Evolutionary conservation across 108 stramenopile species (phyloP).

Genomic region (Mayamaea pseudoterrestris): DNA sequence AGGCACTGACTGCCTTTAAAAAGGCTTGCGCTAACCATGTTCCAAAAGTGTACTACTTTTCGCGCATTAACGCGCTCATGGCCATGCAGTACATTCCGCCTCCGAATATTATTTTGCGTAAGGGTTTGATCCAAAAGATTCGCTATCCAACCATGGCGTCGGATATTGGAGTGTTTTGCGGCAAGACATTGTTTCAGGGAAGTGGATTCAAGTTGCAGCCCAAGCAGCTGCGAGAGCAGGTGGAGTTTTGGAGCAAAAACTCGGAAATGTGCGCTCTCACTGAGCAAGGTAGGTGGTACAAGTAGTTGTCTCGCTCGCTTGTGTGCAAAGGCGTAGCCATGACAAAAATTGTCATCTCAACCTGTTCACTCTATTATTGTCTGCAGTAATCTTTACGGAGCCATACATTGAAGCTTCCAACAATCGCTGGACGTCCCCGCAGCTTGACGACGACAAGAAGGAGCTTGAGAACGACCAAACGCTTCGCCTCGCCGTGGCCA

Average conservation of each 20-base stretch:
- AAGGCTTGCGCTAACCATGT: slow-evolving; percentile 16
- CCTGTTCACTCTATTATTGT: too few species aligned
- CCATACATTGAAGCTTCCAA: slow-evolving; percentile 12
- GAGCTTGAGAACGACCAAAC: slow-evolving; percentile 15
- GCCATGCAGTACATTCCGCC: slow-evolving; percentile 36
- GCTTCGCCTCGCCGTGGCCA: slow-evolving; percentile 19
- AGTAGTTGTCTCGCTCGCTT: too few species aligned
- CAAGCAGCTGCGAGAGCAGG: slow-evolving; percentile 13
- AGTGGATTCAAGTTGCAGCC: slow-evolving; percentile 19
- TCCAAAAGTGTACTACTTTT: slow-evolving; percentile 25
- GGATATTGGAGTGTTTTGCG: slow-evolving; percentile 32
- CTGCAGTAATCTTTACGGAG: slow-evolving; percentile 27
- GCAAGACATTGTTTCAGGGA: slow-evolving; percentile 29
- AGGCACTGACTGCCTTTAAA: slow-evolving; percentile 17
- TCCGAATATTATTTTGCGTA: slow-evolving; percentile 38
- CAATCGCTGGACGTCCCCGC: slow-evolving; percentile 38
- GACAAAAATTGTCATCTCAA: too few species aligned
- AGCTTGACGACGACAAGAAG: slow-evolving; percentile 24
- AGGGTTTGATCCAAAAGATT: slow-evolving; percentile 23
- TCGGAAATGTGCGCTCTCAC: slow-evolving; percentile 37
- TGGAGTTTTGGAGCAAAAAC: slow-evolving; percentile 26
- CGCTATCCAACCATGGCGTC: slow-evolving; percentile 25
- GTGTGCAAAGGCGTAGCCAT: too few species aligned
- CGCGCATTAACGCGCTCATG: slow-evolving; percentile 9
- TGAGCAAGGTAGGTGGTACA: too few species aligned